Evolutionary conservation across 306 rosid genomes (phyloP).

Genomic region (Citrullus amarus): DNA sequence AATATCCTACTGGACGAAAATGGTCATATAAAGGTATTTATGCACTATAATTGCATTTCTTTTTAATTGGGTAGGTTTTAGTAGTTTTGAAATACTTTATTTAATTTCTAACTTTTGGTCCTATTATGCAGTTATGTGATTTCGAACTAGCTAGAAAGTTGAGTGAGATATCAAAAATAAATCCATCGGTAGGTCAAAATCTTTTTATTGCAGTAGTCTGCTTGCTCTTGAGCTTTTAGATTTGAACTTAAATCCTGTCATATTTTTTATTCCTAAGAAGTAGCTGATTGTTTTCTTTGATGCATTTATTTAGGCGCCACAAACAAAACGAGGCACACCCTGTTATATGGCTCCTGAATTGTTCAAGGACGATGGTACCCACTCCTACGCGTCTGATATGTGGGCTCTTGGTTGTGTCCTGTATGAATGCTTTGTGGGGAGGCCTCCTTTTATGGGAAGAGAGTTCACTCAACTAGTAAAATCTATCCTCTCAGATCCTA

Average conservation of each 20-base stretch:
- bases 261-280: not conserved
- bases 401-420: conserved; percentile 99
- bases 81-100: not conserved
- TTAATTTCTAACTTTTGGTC: not conserved
- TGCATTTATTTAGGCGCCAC: conserved; percentile 55
- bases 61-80: not conserved
- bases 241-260: conserved; percentile 5
- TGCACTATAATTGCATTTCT: not conserved
- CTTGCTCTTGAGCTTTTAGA: not conserved
- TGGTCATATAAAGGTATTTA: conserved; percentile 67
- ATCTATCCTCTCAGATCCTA: conserved; percentile 81
- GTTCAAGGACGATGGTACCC: conserved; percentile 90
- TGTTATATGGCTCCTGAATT: conserved; percentile 99
- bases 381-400: conserved; percentile 85
- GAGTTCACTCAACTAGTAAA: conserved; percentile 90
- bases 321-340: conserved; percentile 95
- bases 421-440: conserved; percentile 83
- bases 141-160: conserved; percentile 89
- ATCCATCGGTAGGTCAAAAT: conserved; percentile 55
- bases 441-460: conserved; percentile 86
- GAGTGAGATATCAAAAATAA: conserved; percentile 64
- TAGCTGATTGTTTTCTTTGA: conserved; percentile 16
- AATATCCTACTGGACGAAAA: conserved; percentile 85
- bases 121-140: conserved; percentile 76
- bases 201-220: not conserved